Conservation (phyloP, 768 basidiomycete species). For the Xerocomellus chrysenteron region DNA sequence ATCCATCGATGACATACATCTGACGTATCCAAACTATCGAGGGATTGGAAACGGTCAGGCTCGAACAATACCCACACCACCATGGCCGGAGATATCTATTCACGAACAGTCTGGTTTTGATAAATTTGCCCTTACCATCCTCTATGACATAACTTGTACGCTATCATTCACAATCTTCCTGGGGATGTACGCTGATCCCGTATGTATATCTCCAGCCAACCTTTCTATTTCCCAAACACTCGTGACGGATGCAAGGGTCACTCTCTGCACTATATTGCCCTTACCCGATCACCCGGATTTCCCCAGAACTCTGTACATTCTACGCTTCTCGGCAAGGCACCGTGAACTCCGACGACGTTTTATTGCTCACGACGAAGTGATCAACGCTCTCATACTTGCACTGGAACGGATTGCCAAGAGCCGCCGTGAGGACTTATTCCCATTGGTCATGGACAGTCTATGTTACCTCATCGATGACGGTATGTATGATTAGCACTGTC, state of each 20-base stretch:
- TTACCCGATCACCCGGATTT: neutral
- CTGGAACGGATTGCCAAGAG: neutral
- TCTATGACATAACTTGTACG: neutral
- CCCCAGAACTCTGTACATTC: neutral
- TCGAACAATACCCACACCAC: neutral
- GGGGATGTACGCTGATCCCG: neutral
- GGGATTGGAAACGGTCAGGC: neutral
- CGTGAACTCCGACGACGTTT: neutral
- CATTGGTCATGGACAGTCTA: neutral
- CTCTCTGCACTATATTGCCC: neutral
- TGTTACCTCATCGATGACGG: neutral
- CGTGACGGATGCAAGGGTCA: neutral
- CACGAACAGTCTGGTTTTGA: neutral
- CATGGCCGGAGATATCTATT: neutral
- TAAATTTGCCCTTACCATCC: neutral
- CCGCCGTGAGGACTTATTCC: neutral
- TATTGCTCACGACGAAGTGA: neutral
- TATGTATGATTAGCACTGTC: neutral
- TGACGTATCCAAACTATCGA: neutral
- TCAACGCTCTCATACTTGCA: neutral
- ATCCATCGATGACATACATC: neutral
- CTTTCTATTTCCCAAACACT: neutral
- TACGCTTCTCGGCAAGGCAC: conserved; percentile 1
- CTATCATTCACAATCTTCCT: neutral
- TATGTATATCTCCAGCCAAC: neutral